Evolutionary conservation across 2,329 filamentous ascomycete species (phyloP).

Genomic region (Exserohilum rostratum): DNA sequence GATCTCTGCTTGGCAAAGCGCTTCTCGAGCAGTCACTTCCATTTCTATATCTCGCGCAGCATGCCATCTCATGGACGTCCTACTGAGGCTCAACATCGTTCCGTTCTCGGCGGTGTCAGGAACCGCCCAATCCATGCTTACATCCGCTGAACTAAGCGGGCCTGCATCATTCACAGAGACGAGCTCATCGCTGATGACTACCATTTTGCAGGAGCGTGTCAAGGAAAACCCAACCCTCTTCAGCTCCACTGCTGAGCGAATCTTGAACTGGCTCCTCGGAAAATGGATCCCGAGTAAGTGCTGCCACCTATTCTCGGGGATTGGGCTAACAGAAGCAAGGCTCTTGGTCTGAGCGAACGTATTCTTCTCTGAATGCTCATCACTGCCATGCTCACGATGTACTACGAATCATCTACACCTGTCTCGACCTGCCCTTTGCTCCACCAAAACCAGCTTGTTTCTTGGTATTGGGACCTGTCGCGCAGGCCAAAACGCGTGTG

Average conservation of each 20-base stretch:
- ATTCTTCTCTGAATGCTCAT: conserved; percentile 67
- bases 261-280: conserved; percentile 81
- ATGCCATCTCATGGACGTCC: conserved; percentile 71
- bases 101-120: conserved; percentile 70
- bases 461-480: conserved; percentile 49
- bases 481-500: conserved; percentile 53
- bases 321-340: conserved; percentile 35
- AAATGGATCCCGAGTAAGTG: conserved; percentile 80
- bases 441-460: conserved; percentile 32
- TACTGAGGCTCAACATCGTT: conserved; percentile 71
- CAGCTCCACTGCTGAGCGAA: conserved; percentile 69
- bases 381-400: conserved; percentile 71
- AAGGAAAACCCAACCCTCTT: conserved; percentile 71
- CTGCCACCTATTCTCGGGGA: neutral
- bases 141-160: conserved; percentile 79
- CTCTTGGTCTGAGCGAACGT: conserved; percentile 65
- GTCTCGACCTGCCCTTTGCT: conserved; percentile 62
- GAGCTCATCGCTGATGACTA: conserved; percentile 73
- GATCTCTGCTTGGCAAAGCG: conserved; percentile 77
- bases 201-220: conserved; percentile 69
- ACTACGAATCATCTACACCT: conserved; percentile 70
- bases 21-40: conserved; percentile 72
- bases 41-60: conserved; percentile 76
- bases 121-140: conserved; percentile 73
- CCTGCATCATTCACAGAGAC: conserved; percentile 81